Evolutionary conservation across 1,139 yeast genomes (phyloP), one percentile per base, ranked within the genome.

Genomic region (Saccharomyces pastorianus): DNA sequence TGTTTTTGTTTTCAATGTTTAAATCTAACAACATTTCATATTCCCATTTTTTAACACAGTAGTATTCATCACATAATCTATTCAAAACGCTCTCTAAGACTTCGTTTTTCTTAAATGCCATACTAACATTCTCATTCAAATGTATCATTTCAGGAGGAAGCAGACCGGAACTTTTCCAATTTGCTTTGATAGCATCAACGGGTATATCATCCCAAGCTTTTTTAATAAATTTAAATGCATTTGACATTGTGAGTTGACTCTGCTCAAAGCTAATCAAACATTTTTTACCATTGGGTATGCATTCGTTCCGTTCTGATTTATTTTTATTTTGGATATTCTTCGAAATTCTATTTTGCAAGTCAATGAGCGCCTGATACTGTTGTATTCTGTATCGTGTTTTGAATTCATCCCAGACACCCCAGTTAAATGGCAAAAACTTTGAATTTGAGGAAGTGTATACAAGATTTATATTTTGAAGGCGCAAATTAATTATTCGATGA

Each of bases 371-470:
- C 57, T 78, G 70, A 59, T 82, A 83, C 60, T 83, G 88, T 58
- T 80, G 83, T 6, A 80, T 71, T 56, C 88, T 74, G 64, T 80
- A 83, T 49, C 81, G 70, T 11, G 81, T 75, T 59, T 81, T 81
- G 62, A 83, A 81, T 59, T 83, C 88, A 56, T 81, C 83, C 29
- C 81, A 73, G 3, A 83, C 80, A 2, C 88, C 88, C 75, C 83
- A 82, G 59, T 78, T 80, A 76, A 82, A 81, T 2, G 88, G 88
- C 42, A 82, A 67, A 62, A 80, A 82, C 60, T 78, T 67, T 11
- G 74, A 65, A 47, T 62, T 67, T 20, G 73, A 63, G 0, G 75
- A 66, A 0, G 76, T 72, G 54, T 71, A 74, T 4, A 75, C 58
- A 49, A 83, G 68, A 51, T 76, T 71, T 34, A 83, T 80, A 61